Conservation (phyloP, 2,329 filamentous ascomycete species). For the Coniochaeta ligniaria region DNA sequence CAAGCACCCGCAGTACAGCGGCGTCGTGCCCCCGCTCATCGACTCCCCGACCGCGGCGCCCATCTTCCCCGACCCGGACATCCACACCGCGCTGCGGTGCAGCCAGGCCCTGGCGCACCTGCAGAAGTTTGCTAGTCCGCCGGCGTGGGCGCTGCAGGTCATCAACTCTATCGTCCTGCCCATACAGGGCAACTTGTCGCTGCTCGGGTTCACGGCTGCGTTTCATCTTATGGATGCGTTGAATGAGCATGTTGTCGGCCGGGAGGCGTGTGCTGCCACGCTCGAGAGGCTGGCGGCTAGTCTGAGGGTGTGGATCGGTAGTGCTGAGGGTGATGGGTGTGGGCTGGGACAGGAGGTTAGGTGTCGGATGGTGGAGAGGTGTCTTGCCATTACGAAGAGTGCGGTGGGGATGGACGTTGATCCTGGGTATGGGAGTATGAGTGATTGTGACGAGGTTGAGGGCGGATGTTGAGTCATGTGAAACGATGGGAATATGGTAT, state of each 20-base stretch:
- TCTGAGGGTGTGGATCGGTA: slow-evolving; percentile 55
- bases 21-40: slow-evolving; percentile 33
- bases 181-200: slow-evolving; percentile 34
- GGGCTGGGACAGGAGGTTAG: slow-evolving; percentile 45
- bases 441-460: slow-evolving; percentile 34
- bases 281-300: slow-evolving; percentile 51
- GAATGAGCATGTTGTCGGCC: slow-evolving; percentile 35
- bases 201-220: slow-evolving; percentile 53
- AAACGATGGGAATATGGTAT: background rate
- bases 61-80: slow-evolving; percentile 39
- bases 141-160: slow-evolving; percentile 35
- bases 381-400: slow-evolving; percentile 46
- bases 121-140: slow-evolving; percentile 32
- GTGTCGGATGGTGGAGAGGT: slow-evolving; percentile 46
- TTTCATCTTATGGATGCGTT: slow-evolving; percentile 52
- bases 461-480: slow-evolving; percentile 8
- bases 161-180: slow-evolving; percentile 41
- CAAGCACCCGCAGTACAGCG: slow-evolving; percentile 20
- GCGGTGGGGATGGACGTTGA: slow-evolving; percentile 54
- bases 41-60: slow-evolving; percentile 30
- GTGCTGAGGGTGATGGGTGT: slow-evolving; percentile 39
- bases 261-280: slow-evolving; percentile 36
- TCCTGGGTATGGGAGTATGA: slow-evolving; percentile 53
- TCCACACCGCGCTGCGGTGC: slow-evolving; percentile 50
- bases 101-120: slow-evolving; percentile 56